Percentiles rank a stretch among this genome's conserved stretches.
Evolutionary conservation across 2,329 filamentous ascomycete genomes (phyloP).

Genomic region (Alternaria atra): DNA sequence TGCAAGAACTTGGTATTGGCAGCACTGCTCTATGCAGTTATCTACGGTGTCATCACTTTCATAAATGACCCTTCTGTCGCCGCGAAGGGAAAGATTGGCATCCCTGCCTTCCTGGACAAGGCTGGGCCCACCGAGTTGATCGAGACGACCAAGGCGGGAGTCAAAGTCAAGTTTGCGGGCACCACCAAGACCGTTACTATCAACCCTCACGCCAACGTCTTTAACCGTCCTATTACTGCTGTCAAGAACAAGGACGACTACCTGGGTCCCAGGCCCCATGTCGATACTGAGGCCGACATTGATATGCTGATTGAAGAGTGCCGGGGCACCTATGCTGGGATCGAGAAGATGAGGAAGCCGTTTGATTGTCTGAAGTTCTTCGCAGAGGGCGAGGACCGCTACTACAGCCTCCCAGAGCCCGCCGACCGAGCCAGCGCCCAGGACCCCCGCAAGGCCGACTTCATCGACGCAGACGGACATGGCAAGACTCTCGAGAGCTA

Average conservation of each 20-base stretch:
- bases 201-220: slow-evolving; percentile 63
- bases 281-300: slow-evolving; percentile 64
- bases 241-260: slow-evolving; percentile 63
- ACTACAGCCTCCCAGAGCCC: slow-evolving; percentile 58
- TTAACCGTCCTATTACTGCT: slow-evolving; percentile 62
- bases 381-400: slow-evolving; percentile 58
- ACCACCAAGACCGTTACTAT: slow-evolving; percentile 56
- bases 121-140: slow-evolving; percentile 52
- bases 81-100: slow-evolving; percentile 53
- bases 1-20: slow-evolving; percentile 56
- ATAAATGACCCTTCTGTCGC: slow-evolving; percentile 53
- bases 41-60: slow-evolving; percentile 54
- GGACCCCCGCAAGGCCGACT: slow-evolving; percentile 55
- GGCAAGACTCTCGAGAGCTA: slow-evolving; percentile 52
- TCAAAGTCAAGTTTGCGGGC: slow-evolving; percentile 55
- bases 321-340: slow-evolving; percentile 60
- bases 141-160: slow-evolving; percentile 52
- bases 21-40: slow-evolving; percentile 52
- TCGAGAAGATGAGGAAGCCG: slow-evolving; percentile 65
- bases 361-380: slow-evolving; percentile 63
- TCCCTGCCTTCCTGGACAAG: slow-evolving; percentile 54
- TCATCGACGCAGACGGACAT: slow-evolving; percentile 54
- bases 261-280: slow-evolving; percentile 60
- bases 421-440: slow-evolving; percentile 53
- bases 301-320: slow-evolving; percentile 63